Conservation (phyloP, 345 rosid genomes). For the Citrus trifoliata region DNA sequence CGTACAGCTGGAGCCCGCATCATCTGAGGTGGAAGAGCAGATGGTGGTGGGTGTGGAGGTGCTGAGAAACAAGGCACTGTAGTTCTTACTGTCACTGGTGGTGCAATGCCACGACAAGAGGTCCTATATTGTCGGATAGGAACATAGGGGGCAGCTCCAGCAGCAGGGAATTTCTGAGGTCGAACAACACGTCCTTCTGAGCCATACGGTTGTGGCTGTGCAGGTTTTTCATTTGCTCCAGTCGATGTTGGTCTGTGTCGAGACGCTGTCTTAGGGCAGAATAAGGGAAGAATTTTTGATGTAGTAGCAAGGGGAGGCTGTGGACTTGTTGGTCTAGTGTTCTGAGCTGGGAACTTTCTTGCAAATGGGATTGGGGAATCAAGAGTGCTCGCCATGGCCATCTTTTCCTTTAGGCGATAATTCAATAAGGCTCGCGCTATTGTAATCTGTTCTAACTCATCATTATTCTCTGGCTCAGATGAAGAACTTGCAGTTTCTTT, state of each 20-base stretch:
- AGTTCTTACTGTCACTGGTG: slow-evolving; percentile 80
- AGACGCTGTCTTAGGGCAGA: slow-evolving; percentile 59
- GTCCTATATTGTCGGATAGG: slow-evolving; percentile 65
- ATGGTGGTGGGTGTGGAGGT: slow-evolving; percentile 56
- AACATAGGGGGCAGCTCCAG: slow-evolving; percentile 78
- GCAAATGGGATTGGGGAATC: slow-evolving; percentile 59
- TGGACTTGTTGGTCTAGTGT: slow-evolving; percentile 86
- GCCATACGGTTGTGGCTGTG: slow-evolving; percentile 19
- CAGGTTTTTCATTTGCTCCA: slow-evolving; percentile 24
- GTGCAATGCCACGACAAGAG: slow-evolving; percentile 69
- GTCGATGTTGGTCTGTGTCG: slow-evolving; percentile 48
- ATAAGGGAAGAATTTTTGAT: slow-evolving; percentile 87
- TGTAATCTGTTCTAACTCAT: slow-evolving; percentile 91
- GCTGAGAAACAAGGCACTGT: slow-evolving; percentile 83
- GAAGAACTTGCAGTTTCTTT: slow-evolving; percentile 84
- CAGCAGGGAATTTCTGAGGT: slow-evolving; percentile 60
- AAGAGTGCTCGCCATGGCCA: slow-evolving; percentile 52
- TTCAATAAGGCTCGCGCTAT: slow-evolving; percentile 77
- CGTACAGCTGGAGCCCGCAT: slow-evolving; percentile 39
- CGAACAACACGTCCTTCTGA: slow-evolving; percentile 41
- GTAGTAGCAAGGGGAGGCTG: slow-evolving; percentile 63
- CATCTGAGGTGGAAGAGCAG: slow-evolving; percentile 35
- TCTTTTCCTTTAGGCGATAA: slow-evolving; percentile 78
- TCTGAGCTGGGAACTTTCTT: slow-evolving; percentile 59
- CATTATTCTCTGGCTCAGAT: slow-evolving; percentile 72